Evolutionary conservation across 2,329 filamentous ascomycete species (phyloP).

Genomic region (Colletotrichum plurivorum): DNA sequence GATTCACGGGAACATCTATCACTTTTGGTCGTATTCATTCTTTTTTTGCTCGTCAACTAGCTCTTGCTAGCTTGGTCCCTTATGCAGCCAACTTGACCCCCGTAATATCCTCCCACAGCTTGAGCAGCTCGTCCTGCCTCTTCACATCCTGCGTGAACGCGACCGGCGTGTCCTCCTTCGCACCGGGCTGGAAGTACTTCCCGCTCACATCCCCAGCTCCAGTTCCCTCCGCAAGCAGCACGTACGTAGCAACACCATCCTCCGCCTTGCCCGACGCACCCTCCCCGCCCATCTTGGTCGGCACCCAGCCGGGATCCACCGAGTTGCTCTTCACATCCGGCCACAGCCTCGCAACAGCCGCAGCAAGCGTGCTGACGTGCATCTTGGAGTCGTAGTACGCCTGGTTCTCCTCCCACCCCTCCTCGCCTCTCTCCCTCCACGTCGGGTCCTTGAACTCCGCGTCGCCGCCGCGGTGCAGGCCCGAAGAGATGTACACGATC

Average conservation of each 20-base stretch:
- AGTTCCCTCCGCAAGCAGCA: constrained; percentile 60
- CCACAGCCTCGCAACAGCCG: constrained; percentile 64
- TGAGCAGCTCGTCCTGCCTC: constrained; percentile 60
- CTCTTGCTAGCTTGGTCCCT: no score
- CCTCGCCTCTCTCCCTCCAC: constrained; percentile 48
- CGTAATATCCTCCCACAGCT: constrained; percentile 49
- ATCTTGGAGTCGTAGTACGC: constrained; percentile 69
- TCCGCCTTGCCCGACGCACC: constrained; percentile 63
- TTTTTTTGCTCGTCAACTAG: no score
- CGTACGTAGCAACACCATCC: constrained; percentile 62
- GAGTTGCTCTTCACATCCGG: constrained; percentile 58
- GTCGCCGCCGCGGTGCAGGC: constrained; percentile 65
- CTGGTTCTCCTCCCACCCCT: constrained; percentile 51
- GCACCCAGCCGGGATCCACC: constrained; percentile 68
- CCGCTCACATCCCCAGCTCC: constrained; percentile 49
- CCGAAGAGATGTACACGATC: constrained; percentile 66
- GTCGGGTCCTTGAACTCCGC: constrained; percentile 54
- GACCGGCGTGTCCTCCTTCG: constrained; percentile 45
- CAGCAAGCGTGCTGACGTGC: constrained; percentile 68
- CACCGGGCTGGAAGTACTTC: constrained; percentile 55
- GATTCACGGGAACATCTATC: no score
- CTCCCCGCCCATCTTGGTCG: constrained; percentile 67
- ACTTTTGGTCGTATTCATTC: no score
- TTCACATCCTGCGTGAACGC: constrained; percentile 53
- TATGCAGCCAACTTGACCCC: constrained; percentile 31